These are phyloP conservation scores for Cicer arietinum DNA, from an alignment of 306 rosid genomes.

Conservation along the genomic window DNA sequence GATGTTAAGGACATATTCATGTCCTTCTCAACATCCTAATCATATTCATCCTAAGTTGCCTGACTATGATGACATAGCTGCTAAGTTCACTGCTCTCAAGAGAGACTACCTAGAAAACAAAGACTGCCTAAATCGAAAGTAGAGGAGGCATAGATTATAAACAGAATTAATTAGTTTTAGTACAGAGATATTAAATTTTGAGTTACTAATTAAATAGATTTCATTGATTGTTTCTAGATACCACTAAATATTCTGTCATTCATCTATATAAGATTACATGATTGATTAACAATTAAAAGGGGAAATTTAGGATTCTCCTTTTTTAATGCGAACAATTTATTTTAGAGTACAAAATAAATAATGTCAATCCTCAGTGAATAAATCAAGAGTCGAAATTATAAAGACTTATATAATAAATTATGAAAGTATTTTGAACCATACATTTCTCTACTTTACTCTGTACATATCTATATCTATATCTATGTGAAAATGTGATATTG, in stretches of 20 bases:
- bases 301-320: neutral
- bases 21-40: slow-evolving; percentile 55
- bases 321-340: neutral
- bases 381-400: neutral
- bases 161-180: neutral
- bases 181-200: slow-evolving; percentile 19
- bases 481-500: too few relatives aligned
- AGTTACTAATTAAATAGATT: neutral
- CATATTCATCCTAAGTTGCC: slow-evolving; percentile 91
- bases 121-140: neutral
- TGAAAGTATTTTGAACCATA: neutral
- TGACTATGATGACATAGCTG: slow-evolving; percentile 69
- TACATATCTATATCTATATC: too few relatives aligned
- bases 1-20: slow-evolving; percentile 65
- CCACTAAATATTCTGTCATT: slow-evolving; percentile 33
- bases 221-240: slow-evolving; percentile 8
- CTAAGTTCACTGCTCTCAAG: slow-evolving; percentile 68
- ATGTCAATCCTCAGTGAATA: neutral
- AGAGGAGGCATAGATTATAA: neutral
- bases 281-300: neutral
- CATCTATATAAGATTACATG: slow-evolving; percentile 15
- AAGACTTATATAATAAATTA: neutral
- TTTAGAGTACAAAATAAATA: neutral
- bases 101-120: slow-evolving; percentile 52
- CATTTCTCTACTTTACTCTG: neutral